Evolutionary conservation across 371 early-diverging fungal genomes (phyloP).

Genomic region (Choanephora cucurbitarum): DNA sequence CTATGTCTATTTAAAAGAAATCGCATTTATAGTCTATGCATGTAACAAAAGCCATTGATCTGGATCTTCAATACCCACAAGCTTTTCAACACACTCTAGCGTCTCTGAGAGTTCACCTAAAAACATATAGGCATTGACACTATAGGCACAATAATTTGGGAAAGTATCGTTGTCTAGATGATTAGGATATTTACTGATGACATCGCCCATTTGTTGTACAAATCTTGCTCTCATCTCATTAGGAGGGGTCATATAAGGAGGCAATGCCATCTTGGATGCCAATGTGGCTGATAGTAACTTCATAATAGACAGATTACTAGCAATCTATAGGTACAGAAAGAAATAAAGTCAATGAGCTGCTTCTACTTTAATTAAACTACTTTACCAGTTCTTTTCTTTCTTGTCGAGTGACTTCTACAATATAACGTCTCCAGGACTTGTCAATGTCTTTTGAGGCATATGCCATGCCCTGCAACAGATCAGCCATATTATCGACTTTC

Average conservation of each 20-base stretch:
- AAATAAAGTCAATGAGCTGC: too few species aligned
- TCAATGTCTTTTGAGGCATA: conserved; percentile 22
- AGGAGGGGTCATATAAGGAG: conserved; percentile 43
- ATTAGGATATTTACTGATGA: conserved; percentile 17
- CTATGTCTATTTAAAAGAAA: not conserved
- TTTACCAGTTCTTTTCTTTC: conserved; percentile 45
- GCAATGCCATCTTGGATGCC: conserved; percentile 45
- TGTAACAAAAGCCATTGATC: conserved; percentile 39
- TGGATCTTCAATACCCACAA: conserved; percentile 48
- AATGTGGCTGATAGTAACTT: conserved; percentile 45
- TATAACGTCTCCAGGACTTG: conserved; percentile 23
- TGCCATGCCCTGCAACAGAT: conserved; percentile 41
- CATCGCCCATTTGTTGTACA: conserved; percentile 13
- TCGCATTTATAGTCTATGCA: conserved; percentile 13
- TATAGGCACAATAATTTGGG: conserved; percentile 36
- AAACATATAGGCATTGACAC: conserved; percentile 36
- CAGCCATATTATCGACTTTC: conserved; percentile 48
- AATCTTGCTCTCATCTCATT: conserved; percentile 26
- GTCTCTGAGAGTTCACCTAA: conserved; percentile 29
- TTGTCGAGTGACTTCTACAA: conserved; percentile 23
- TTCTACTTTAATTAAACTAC: too few species aligned
- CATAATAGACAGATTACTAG: conserved; percentile 39
- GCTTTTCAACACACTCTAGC: conserved; percentile 29
- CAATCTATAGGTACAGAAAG: conserved; percentile 28
- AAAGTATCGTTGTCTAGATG: conserved; percentile 33